Evolutionary conservation across 2,329 filamentous ascomycete genomes (phyloP), one percentile per base, ranked within the genome.

Genomic region (Fusarium odoratissimum): DNA sequence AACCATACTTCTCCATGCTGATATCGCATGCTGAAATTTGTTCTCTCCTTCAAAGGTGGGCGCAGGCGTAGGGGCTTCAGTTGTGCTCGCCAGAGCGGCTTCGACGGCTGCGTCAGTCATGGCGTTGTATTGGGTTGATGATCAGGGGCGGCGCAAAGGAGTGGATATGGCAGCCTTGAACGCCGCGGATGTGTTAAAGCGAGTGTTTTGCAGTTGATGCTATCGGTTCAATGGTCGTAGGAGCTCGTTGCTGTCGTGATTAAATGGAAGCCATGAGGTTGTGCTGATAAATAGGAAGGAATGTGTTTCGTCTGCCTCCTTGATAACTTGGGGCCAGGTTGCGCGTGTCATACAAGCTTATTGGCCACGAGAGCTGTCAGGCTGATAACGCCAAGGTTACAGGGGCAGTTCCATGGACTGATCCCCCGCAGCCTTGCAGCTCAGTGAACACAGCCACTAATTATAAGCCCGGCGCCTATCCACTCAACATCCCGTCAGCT

Each of bases 1-100:
- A 60, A 57, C 54, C 81, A 52, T 89, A 97, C 95, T 95, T 86
- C 96, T 91, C 96, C 96, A 99, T 81, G 95, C 93, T 72, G 94
- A 93, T 76, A 99, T 97, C 63, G 96, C 96, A 80, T 92, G 93
- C 82, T 99, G 96, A 81, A 99, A 99, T 83, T 97, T 98, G 86
- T 97, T 98, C 76, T 92, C 91, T 40, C 89, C 89, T 54, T 91
- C 89, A 21, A 80, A 78, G 13, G 77, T 77, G 30, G 78, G 74
- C 33, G 64, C 78, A 55, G 75, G 62, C 45, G 71, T 65, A 56
- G 70, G 77, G 13, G 81, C 79, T 46, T 75, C 72, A 46, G 31
- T 61, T 28, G 71, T 65, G 38, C 69, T 67, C 40, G 73, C 75
- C 60, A 78, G 68, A 46, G 77, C 79, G 63, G 79, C 74, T 72